These are phyloP conservation scores for Macrocybe gigantea DNA, from an alignment of 768 basidiomycete species.

Conservation along the genomic window DNA sequence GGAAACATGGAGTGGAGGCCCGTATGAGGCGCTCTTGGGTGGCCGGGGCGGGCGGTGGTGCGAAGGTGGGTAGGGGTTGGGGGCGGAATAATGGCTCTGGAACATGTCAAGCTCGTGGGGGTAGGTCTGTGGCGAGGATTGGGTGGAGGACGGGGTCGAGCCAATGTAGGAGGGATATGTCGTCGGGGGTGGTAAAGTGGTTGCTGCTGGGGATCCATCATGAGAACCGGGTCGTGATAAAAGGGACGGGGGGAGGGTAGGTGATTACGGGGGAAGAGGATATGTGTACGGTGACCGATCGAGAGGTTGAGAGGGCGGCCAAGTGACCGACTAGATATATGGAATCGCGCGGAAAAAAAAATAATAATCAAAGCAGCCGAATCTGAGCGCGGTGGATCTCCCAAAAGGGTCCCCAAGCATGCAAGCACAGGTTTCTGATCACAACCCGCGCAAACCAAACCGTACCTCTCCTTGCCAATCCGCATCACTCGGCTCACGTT, in stretches of 20 bases:
- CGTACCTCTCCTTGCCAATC: not conserved
- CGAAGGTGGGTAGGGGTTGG: slow-evolving; percentile 15
- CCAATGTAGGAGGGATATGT: slow-evolving; percentile 20
- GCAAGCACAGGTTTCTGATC: not conserved
- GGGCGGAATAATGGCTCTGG: slow-evolving; percentile 8
- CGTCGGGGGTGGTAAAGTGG: slow-evolving; percentile 13
- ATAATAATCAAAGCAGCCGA: too few relatives aligned
- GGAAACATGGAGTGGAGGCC: slow-evolving; percentile 28
- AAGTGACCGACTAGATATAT: too few relatives aligned
- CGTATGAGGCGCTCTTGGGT: slow-evolving; percentile 12
- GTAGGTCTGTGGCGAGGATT: slow-evolving; percentile 15
- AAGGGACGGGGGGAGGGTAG: too few relatives aligned
- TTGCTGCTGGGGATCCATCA: slow-evolving; percentile 13
- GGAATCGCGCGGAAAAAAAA: too few relatives aligned
- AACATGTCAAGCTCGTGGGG: slow-evolving; percentile 14
- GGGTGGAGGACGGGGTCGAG: slow-evolving; percentile 29
- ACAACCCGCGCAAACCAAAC: not conserved
- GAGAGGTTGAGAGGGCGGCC: too few relatives aligned
- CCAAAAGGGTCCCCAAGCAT: too few relatives aligned
- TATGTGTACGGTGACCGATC: too few relatives aligned
- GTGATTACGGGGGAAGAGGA: too few relatives aligned
- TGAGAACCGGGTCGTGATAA: not conserved
- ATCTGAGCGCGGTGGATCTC: too few relatives aligned
- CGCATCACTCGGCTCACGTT: not conserved
- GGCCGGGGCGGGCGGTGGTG: slow-evolving; percentile 16